Evolutionary conservation across 176 grass and related monocot genomes (phyloP).

Genomic region (Luzula sylvatica): DNA sequence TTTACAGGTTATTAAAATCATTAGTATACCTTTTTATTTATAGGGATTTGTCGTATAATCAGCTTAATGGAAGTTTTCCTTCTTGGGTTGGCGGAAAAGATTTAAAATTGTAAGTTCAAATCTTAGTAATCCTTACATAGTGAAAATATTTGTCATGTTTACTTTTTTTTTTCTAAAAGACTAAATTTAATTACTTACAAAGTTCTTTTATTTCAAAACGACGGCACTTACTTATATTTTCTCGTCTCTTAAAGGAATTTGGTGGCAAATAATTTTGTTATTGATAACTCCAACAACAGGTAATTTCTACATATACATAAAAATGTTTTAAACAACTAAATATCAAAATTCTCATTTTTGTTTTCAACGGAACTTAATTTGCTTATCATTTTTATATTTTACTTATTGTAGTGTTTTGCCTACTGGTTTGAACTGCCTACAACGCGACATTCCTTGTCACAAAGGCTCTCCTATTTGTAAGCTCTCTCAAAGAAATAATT

Average conservation of each 20-base stretch:
- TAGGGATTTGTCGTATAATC: constrained; percentile 92
- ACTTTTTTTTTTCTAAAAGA: neutral
- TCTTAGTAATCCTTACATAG: constrained; percentile 14
- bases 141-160: neutral
- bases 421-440: neutral
- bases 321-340: neutral
- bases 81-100: constrained; percentile 58
- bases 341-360: neutral
- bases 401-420: constrained; percentile 37
- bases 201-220: too few species aligned
- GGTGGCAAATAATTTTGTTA: constrained; percentile 70
- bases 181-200: neutral
- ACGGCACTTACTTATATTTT: neutral
- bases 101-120: constrained; percentile 49
- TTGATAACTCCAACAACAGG: constrained; percentile 53
- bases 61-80: constrained; percentile 69
- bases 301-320: constrained; percentile 1
- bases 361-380: neutral
- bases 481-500: too few species aligned
- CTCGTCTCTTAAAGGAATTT: constrained; percentile 44
- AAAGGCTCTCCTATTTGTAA: too few species aligned
- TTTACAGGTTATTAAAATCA: neutral
- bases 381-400: neutral
- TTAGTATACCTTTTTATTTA: neutral
- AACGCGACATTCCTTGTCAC: too few species aligned